Percentiles rank a stretch among this genome's conserved stretches.
These are phyloP conservation scores for Echria macrotheca DNA, from an alignment of 495 filamentous ascomycete species.

Conservation along the genomic window DNA sequence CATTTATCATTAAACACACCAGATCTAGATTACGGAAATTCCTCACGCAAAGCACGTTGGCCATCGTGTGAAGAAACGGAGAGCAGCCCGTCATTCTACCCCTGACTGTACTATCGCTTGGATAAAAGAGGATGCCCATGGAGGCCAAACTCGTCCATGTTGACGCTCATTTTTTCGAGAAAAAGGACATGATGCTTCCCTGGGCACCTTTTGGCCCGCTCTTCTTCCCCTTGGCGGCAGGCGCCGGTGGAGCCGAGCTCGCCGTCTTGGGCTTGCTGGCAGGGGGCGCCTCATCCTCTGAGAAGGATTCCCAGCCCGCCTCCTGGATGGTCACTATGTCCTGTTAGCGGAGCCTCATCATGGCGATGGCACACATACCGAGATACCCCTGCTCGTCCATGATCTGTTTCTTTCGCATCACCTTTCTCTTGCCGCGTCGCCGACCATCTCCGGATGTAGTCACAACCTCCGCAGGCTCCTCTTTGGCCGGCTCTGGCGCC, in stretches of 20 bases:
- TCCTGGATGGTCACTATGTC: constrained; percentile 82
- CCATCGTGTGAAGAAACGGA: too few species aligned
- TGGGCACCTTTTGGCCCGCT: constrained; percentile 57
- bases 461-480: constrained; percentile 48
- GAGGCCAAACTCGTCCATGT: too few species aligned
- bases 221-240: constrained; percentile 51
- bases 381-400: constrained; percentile 94
- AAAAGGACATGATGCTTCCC: constrained; percentile 92
- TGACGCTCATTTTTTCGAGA: constrained; percentile 65
- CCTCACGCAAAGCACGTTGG: too few species aligned
- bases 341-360: constrained; percentile 7
- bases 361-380: constrained; percentile 47
- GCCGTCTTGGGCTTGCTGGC: constrained; percentile 43
- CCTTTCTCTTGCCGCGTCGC: constrained; percentile 70
- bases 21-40: too few species aligned
- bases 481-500: constrained; percentile 33
- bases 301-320: constrained; percentile 89
- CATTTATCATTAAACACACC: too few species aligned
- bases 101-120: too few species aligned
- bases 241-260: constrained; percentile 18
- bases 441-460: constrained; percentile 58
- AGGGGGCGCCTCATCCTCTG: constrained; percentile 69
- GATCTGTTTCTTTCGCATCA: constrained; percentile 84
- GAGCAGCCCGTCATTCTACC: too few species aligned
- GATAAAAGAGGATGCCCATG: too few species aligned